Conservation (phyloP, 179 eudicot genomes). For the Patellifolia procumbens region DNA sequence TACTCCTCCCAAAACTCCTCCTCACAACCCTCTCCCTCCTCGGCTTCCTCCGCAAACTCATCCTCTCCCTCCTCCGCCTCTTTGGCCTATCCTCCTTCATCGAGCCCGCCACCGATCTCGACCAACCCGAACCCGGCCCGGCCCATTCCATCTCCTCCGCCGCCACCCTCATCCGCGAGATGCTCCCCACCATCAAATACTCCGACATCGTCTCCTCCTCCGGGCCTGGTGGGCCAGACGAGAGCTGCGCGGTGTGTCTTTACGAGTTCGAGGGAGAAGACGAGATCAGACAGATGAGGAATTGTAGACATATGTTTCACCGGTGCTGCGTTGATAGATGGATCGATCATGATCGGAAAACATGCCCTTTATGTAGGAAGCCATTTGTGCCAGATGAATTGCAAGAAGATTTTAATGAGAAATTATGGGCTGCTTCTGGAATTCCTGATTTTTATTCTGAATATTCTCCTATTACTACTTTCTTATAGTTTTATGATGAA, state of each 20-base stretch:
- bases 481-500: constrained; percentile 11
- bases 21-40: constrained; percentile 43
- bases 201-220: constrained; percentile 34
- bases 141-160: constrained; percentile 41
- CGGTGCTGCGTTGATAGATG: constrained; percentile 85
- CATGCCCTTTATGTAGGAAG: constrained; percentile 88
- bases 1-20: constrained; percentile 60
- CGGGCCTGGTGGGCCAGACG: constrained; percentile 31
- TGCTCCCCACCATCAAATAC: constrained; percentile 61
- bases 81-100: constrained; percentile 57
- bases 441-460: constrained; percentile 63
- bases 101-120: constrained; percentile 31
- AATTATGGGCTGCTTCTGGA: constrained; percentile 70
- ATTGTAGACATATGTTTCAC: constrained; percentile 78
- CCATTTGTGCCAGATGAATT: constrained; percentile 66
- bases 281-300: constrained; percentile 74
- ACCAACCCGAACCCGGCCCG: constrained; percentile 23
- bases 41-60: constrained; percentile 43
- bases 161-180: constrained; percentile 67
- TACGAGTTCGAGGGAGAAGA: constrained; percentile 59
- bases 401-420: constrained; percentile 61
- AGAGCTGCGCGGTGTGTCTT: constrained; percentile 79
- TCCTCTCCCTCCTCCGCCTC: constrained; percentile 33
- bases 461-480: constrained; percentile 35
- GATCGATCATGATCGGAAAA: constrained; percentile 85